phyloP scores from a whole-genome alignment of 306 rosid genomes.

The Trichosanthes cucumerina region DNA sequence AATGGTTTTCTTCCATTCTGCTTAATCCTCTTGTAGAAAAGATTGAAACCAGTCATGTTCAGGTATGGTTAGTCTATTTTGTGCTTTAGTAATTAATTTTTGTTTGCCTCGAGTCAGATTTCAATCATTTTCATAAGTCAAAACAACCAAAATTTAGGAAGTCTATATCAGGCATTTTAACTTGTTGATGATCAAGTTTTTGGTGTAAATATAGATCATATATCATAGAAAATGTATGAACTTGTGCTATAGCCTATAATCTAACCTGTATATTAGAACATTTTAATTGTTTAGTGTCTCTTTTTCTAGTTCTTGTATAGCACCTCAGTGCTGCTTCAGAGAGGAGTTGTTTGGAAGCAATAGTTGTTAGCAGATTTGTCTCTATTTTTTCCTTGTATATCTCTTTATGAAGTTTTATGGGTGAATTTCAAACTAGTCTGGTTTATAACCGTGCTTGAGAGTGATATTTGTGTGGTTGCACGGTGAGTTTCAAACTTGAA shows the following conservation, averaged over 20 bases:
- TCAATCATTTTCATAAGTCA: background rate
- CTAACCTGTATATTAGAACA: background rate
- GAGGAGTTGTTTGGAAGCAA: background rate
- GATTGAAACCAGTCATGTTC: conserved; percentile 74
- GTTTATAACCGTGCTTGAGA: background rate
- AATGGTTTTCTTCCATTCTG: conserved; percentile 76
- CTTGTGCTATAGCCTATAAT: background rate
- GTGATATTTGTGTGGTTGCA: background rate
- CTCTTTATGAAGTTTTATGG: background rate
- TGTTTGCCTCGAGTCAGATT: background rate
- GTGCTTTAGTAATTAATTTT: background rate
- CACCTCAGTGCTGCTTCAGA: background rate
- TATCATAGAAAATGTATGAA: background rate
- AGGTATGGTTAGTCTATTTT: conserved; percentile 32
- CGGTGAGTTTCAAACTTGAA: background rate
- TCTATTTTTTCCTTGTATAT: background rate
- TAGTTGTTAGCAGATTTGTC: background rate
- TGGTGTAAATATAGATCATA: background rate
- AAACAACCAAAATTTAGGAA: background rate
- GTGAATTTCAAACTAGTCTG: background rate
- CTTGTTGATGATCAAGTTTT: background rate
- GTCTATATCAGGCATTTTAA: background rate
- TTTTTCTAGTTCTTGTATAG: background rate
- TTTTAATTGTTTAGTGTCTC: background rate
- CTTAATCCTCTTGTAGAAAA: conserved; percentile 65